phyloP scores from a whole-genome alignment of 805 yeast species.

The Candida chilensis region DNA sequence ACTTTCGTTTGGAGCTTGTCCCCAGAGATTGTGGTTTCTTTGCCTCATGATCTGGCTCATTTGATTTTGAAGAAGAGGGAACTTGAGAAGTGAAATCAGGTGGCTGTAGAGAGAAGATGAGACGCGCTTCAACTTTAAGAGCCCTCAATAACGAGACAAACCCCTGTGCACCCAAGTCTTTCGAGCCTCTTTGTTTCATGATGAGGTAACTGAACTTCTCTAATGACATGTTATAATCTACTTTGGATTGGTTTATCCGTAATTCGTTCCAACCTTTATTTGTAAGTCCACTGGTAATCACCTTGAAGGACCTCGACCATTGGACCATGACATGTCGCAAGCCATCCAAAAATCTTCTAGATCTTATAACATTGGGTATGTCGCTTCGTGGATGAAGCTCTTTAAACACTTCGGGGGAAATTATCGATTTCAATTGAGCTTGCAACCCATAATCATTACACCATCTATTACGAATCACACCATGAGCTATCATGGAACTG shows the following conservation, averaged over 20 bases:
- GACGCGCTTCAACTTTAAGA: constrained; percentile 59
- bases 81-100: constrained; percentile 61
- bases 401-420: constrained; percentile 37
- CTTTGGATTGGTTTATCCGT: constrained; percentile 10
- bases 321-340: constrained; percentile 54
- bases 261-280: constrained; percentile 25
- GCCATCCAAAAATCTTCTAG: constrained; percentile 70
- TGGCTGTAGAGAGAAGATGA: constrained; percentile 82
- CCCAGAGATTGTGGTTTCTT: not conserved
- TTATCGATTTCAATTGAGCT: constrained; percentile 24
- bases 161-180: constrained; percentile 82
- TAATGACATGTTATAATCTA: constrained; percentile 18
- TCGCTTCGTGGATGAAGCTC: constrained; percentile 26
- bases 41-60: not conserved
- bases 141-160: constrained; percentile 71
- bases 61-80: too few species aligned
- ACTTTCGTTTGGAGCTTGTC: constrained; percentile 4
- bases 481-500: constrained; percentile 55
- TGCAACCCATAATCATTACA: constrained; percentile 40
- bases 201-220: constrained; percentile 35
- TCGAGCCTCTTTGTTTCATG: constrained; percentile 47
- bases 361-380: constrained; percentile 25
- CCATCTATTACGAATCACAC: constrained; percentile 67
- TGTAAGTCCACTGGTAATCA: constrained; percentile 28
- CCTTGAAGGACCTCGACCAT: constrained; percentile 50